phyloP scores from a whole-genome alignment of 805 yeast species.

The Saccharomycopsis guyanensis region DNA sequence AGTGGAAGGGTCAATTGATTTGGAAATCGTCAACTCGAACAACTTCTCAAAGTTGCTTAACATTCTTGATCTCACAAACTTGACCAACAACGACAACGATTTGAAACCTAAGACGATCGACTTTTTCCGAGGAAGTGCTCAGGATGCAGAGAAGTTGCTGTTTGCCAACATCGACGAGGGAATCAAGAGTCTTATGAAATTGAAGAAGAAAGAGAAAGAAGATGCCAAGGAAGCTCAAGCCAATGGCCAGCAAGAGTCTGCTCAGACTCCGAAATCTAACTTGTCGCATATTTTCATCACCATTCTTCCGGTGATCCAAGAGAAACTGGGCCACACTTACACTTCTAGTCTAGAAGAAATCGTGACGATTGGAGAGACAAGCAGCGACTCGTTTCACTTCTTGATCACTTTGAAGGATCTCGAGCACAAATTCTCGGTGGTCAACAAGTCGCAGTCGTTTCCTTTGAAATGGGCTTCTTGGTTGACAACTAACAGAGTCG shows the following conservation, averaged over 20 bases:
- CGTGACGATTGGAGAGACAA: constrained; percentile 31
- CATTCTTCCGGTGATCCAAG: constrained; percentile 49
- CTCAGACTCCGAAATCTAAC: constrained; percentile 4
- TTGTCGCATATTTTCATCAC: constrained; percentile 63
- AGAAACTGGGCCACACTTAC: constrained; percentile 22
- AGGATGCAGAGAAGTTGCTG: constrained; percentile 84
- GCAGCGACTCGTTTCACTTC: constrained; percentile 59
- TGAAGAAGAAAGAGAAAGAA: constrained; percentile 25
- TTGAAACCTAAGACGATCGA: constrained; percentile 43
- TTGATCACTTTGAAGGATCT: constrained; percentile 70
- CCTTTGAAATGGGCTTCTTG: constrained; percentile 91
- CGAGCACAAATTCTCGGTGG: constrained; percentile 65
- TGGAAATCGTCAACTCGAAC: constrained; percentile 43
- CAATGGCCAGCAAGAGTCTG: background rate
- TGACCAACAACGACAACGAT: constrained; percentile 23
- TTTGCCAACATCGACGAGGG: constrained; percentile 78
- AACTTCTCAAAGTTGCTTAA: constrained; percentile 25
- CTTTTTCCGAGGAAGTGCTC: constrained; percentile 64
- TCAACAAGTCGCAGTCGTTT: constrained; percentile 80
- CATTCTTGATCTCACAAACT: constrained; percentile 16
- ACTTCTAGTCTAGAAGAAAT: constrained; percentile 25
- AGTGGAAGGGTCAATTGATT: constrained; percentile 62
- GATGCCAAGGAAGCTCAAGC: constrained; percentile 21
- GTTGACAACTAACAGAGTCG: constrained; percentile 48
- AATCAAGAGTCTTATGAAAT: constrained; percentile 37